phyloP scores from a whole-genome alignment of 768 basidiomycete genomes.

The Fomitopsis serialis region DNA sequence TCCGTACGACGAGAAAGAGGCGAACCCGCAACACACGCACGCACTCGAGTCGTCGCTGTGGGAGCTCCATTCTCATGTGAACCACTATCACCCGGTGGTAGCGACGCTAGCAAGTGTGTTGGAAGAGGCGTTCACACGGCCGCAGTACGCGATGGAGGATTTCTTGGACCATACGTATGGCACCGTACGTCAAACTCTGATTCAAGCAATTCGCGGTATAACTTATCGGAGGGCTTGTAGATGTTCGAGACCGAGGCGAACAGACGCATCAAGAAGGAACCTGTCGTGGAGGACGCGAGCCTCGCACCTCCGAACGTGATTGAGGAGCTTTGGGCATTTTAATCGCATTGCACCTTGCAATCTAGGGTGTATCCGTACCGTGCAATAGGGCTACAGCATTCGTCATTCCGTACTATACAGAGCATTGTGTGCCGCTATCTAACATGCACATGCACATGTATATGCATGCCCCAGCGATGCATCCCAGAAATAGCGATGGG shows the following conservation, averaged over 20 bases:
- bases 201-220: neutral
- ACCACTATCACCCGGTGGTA: conserved; percentile 85
- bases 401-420: neutral
- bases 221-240: conserved; percentile 31
- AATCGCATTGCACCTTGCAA: neutral
- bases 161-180: conserved; percentile 92
- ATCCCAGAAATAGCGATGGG: too few relatives aligned
- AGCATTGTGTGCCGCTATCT: neutral
- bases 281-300: conserved; percentile 35
- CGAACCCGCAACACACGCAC: conserved; percentile 68
- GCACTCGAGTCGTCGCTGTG: conserved; percentile 88
- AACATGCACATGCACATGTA: neutral
- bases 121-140: conserved; percentile 91
- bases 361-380: neutral
- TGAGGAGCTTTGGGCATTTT: conserved; percentile 44
- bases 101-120: conserved; percentile 86
- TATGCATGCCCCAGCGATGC: too few relatives aligned
- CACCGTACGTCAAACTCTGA: conserved; percentile 47
- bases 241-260: conserved; percentile 82
- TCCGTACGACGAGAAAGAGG: conserved; percentile 62
- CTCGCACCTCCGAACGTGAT: conserved; percentile 30
- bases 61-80: conserved; percentile 78
- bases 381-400: neutral
- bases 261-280: conserved; percentile 78
- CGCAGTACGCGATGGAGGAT: conserved; percentile 85